Evolutionary conservation across 441 rosid species (phyloP).

Genomic region (Cnidoscolus chayamansa): DNA sequence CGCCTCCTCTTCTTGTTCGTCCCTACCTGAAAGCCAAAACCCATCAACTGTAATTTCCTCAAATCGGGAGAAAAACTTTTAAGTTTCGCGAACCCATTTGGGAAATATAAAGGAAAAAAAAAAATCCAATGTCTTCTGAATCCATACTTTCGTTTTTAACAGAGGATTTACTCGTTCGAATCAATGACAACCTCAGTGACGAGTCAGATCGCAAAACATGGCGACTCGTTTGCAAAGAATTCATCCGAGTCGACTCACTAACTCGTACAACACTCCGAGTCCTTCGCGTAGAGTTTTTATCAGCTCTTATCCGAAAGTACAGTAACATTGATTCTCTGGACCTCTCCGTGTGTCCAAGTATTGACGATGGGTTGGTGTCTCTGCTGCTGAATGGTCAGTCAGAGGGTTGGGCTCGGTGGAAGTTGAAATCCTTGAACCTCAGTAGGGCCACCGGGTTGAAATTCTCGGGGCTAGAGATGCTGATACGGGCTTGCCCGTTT

Average conservation of each 20-base stretch:
- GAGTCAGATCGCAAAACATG: constrained; percentile 56
- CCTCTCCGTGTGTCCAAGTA: constrained; percentile 75
- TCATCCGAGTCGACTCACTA: constrained; percentile 59
- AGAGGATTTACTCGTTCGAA: constrained; percentile 63
- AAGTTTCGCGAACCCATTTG: background rate
- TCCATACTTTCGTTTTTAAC: constrained; percentile 48
- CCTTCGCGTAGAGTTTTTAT: constrained; percentile 65
- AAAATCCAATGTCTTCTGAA: constrained; percentile 7
- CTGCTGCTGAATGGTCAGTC: constrained; percentile 34
- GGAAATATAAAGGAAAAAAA: background rate
- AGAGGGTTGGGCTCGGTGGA: constrained; percentile 33
- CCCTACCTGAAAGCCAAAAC: constrained; percentile 44
- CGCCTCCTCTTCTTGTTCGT: constrained; percentile 79
- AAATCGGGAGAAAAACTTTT: background rate
- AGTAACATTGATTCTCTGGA: constrained; percentile 50
- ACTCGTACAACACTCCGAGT: constrained; percentile 51
- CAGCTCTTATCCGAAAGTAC: constrained; percentile 43
- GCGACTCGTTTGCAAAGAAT: constrained; percentile 72
- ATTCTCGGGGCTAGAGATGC: constrained; percentile 51
- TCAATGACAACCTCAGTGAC: constrained; percentile 40
- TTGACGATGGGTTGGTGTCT: constrained; percentile 56
- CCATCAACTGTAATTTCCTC: background rate
- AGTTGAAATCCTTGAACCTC: constrained; percentile 49
- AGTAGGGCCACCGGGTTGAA: constrained; percentile 59
- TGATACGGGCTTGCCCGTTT: constrained; percentile 47